Percentiles rank a stretch among this genome's conserved stretches.
Evolutionary conservation across 495 filamentous ascomycete species (phyloP).

Genomic region (Chlorociboria aeruginascens): DNA sequence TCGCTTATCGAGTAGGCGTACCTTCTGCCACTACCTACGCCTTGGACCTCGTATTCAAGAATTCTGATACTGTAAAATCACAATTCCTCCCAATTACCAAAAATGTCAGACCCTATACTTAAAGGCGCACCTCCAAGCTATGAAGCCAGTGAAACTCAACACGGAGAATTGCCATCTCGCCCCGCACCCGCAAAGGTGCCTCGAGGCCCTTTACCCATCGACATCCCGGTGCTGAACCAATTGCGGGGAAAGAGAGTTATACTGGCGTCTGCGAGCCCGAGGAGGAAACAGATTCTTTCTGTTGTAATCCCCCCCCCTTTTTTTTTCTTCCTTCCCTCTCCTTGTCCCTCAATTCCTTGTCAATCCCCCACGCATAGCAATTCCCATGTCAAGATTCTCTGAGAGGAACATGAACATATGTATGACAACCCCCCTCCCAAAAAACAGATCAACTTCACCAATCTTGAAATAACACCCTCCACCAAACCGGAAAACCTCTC

Average conservation of each 20-base stretch:
- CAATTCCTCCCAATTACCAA: too few relatives aligned
- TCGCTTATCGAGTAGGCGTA: too few relatives aligned
- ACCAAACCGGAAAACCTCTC: conserved; percentile 68
- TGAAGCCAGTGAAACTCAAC: conserved; percentile 27
- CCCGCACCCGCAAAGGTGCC: conserved; percentile 10
- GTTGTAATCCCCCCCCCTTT: too few relatives aligned
- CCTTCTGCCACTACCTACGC: too few relatives aligned
- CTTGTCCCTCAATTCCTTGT: not conserved
- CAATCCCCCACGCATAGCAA: not conserved
- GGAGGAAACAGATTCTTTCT: conserved; percentile 68
- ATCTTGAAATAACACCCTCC: conserved; percentile 74
- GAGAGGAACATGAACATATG: too few relatives aligned
- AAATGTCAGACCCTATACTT: conserved; percentile 9
- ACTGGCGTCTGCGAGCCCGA: conserved; percentile 78
- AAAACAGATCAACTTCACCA: conserved; percentile 52
- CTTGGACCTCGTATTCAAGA: too few relatives aligned
- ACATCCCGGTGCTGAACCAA: conserved; percentile 62
- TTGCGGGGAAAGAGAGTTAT: conserved; percentile 67
- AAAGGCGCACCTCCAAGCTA: conserved; percentile 19
- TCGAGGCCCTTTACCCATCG: conserved; percentile 44
- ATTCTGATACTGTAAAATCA: too few relatives aligned
- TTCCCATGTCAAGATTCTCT: too few relatives aligned
- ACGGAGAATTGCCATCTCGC: conserved; percentile 18
- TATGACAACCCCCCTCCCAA: too few relatives aligned
- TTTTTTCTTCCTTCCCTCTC: not conserved